Base-by-base conservation (phyloP, 2,329 filamentous ascomycete species). In the Aureobasidium sp. region DNA sequence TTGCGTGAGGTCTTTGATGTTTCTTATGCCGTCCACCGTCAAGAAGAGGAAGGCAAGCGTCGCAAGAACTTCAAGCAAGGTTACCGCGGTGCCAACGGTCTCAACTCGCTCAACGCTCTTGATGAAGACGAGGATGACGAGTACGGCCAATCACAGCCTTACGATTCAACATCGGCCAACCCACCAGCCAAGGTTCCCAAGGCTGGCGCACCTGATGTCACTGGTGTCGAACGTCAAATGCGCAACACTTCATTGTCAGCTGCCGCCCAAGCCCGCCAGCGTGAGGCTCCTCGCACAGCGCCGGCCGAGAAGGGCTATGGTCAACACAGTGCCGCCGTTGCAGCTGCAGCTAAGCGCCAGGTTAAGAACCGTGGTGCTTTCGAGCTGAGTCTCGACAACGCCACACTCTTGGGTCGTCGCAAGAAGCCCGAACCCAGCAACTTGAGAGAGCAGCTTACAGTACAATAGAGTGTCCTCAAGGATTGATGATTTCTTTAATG, bases 1-100 rank as follows among this genome's bases (percentile, higher is more conserved):
- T 75, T 98, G 11, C 88, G 93, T 56, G 93, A 98, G 70, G 90
- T 97, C 2, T 98, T 98, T 61, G 93, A 98, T 64, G 91, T 98
- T 44, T 86, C 89, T n/a, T 98, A 98, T 64, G 91, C 93, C 7
- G 93, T 98, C 7, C 93, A 97, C 67, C 79, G 93, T 41, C 90
- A 97, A 69, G 93, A 97, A 70, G 93, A 98, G 67, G 93, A 97
- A 70, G 85, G 83, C 63, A 97, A 96, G 73, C 84, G 90, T 51
- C 82, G 89, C 59, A 95, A 94, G 70, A 88, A 94, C 64, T 79
- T 90, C 61, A 75, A 80, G 72, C 76, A 90, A 76, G 79, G 86
- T 62, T 75, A 85, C 73, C 68, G 84, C 63, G 71, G 83, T 57
- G 65, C 77, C 21, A 76, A 71, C 6, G 80, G 80, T 21, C 79